Evolutionary conservation across 768 basidiomycete species (phyloP).

Genomic region (Symmetrospora coprosmae): DNA sequence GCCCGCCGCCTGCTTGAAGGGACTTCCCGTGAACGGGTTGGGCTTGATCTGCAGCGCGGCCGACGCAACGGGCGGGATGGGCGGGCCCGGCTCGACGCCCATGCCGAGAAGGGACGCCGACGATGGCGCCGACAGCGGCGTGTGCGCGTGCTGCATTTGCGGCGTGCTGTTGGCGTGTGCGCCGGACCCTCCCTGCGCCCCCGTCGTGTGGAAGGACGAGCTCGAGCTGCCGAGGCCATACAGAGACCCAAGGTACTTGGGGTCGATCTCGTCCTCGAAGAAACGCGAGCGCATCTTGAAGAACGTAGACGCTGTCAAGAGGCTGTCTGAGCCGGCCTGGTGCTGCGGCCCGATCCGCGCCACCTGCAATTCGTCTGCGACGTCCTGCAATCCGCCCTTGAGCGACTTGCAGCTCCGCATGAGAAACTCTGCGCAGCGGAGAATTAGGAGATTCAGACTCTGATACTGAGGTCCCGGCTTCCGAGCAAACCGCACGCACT

Average conservation of each 20-base stretch:
- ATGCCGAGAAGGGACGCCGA: not conserved
- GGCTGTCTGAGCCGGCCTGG: slow-evolving; percentile 93
- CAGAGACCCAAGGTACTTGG: slow-evolving; percentile 20
- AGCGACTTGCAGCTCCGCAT: slow-evolving; percentile 71
- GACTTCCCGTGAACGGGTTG: slow-evolving; percentile 1
- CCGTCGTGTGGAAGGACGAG: not conserved
- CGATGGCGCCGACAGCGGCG: not conserved
- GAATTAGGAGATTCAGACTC: no score
- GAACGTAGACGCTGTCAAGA: slow-evolving; percentile 82
- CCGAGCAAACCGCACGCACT: slow-evolving; percentile 37
- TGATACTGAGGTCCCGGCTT: not conserved
- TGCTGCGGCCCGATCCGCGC: slow-evolving; percentile 77
- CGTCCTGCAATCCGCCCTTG: slow-evolving; percentile 81
- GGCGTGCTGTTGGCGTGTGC: not conserved
- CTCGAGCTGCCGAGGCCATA: slow-evolving; percentile 4
- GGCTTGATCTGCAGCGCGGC: slow-evolving; percentile 7
- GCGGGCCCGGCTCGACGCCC: not conserved
- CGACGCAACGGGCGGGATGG: slow-evolving; percentile 1
- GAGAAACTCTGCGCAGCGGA: slow-evolving; percentile 46
- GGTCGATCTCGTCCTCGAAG: slow-evolving; percentile 72
- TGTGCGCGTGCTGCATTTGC: not conserved
- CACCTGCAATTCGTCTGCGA: slow-evolving; percentile 86
- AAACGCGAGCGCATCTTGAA: slow-evolving; percentile 90
- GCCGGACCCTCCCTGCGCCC: slow-evolving; percentile 3
- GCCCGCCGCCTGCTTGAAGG: not conserved